phyloP scores from a whole-genome alignment of 495 filamentous ascomycete species.

The Haplographium delicatum region DNA sequence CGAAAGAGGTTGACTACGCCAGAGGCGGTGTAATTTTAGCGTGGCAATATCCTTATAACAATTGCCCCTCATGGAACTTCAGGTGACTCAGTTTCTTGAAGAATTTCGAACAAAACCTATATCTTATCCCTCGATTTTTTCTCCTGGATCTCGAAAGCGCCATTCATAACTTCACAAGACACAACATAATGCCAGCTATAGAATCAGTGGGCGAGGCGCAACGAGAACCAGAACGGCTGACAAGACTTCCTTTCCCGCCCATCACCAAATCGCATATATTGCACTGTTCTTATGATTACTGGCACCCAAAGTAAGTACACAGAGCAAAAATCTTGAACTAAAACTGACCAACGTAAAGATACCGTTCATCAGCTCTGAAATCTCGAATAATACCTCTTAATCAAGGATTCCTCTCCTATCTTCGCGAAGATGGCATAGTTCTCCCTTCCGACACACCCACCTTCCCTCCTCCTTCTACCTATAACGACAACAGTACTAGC shows the following conservation, averaged over 20 bases:
- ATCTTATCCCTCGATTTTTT: not conserved
- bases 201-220: not conserved
- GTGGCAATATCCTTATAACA: conserved; percentile 12
- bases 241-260: conserved; percentile 69
- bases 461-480: conserved; percentile 3
- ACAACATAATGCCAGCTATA: conserved; percentile 25
- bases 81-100: not conserved
- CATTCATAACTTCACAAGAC: too few relatives aligned
- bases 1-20: not conserved
- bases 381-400: conserved; percentile 76
- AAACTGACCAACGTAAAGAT: conserved; percentile 35
- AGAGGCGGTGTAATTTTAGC: conserved; percentile 4
- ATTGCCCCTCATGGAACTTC: conserved; percentile 14
- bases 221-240: conserved; percentile 20
- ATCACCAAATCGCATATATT: conserved; percentile 81
- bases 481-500: conserved; percentile 29
- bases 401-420: conserved; percentile 71
- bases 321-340: not conserved
- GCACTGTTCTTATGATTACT: conserved; percentile 88
- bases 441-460: conserved; percentile 39
- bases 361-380: conserved; percentile 76
- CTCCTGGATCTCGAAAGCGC: too few relatives aligned
- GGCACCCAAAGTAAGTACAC: conserved; percentile 65
- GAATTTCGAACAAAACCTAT: too few relatives aligned
- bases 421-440: conserved; percentile 88